These are phyloP conservation scores for Singerocomus inundabilis DNA, from an alignment of 1,284 basidiomycete genomes.

Conservation along the genomic window DNA sequence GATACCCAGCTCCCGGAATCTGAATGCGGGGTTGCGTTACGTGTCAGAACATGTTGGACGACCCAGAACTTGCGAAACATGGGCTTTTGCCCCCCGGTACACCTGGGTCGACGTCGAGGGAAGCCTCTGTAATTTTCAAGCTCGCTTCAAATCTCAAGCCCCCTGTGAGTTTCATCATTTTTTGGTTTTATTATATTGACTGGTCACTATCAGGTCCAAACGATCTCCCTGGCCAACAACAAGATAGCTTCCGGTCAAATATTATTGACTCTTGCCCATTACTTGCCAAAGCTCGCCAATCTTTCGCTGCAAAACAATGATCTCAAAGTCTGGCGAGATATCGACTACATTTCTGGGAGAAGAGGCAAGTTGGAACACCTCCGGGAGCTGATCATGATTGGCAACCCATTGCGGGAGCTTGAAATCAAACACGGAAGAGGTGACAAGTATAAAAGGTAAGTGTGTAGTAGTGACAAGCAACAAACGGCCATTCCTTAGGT, in stretches of 20 bases:
- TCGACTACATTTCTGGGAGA: constrained; percentile 60
- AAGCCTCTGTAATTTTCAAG: constrained; percentile 84
- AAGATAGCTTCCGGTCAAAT: constrained; percentile 46
- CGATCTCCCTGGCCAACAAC: constrained; percentile 73
- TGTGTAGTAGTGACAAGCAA: neutral
- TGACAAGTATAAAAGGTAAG: constrained; percentile 66
- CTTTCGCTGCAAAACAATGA: constrained; percentile 79
- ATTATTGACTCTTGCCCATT: constrained; percentile 59
- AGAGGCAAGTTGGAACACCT: constrained; percentile 61
- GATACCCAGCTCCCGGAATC: constrained; percentile 24
- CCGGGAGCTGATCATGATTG: constrained; percentile 75
- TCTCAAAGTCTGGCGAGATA: constrained; percentile 62
- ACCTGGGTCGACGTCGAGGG: constrained; percentile 54
- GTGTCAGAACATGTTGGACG: constrained; percentile 55
- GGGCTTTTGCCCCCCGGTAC: constrained; percentile 67
- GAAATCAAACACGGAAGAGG: constrained; percentile 55
- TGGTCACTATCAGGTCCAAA: constrained; percentile 53
- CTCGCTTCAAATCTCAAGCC: constrained; percentile 77
- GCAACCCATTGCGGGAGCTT: constrained; percentile 75
- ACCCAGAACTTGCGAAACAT: constrained; percentile 67
- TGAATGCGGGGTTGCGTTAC: constrained; percentile 32
- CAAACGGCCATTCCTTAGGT: constrained; percentile 16
- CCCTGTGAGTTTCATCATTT: constrained; percentile 44
- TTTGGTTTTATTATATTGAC: constrained; percentile 1
- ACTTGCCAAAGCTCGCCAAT: constrained; percentile 72